Evolutionary conservation across 768 basidiomycete genomes (phyloP), one percentile per base, ranked within the genome.

Genomic region (Lactarius psammicola): DNA sequence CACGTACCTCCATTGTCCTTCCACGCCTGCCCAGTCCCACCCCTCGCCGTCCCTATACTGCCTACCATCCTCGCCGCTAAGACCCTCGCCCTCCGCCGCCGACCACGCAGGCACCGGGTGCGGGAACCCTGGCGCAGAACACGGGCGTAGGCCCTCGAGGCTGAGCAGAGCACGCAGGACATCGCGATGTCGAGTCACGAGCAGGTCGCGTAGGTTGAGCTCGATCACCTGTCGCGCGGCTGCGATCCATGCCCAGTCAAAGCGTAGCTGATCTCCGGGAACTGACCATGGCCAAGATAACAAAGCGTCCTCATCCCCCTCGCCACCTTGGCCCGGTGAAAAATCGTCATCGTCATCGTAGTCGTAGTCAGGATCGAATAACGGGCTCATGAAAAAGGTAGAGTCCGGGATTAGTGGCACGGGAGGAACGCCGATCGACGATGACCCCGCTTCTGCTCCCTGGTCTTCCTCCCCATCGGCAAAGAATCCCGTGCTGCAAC

Each of bases 11-110:
- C 84, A 86, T 57, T 78, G 75, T 20, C 85, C 85, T 51, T 77
- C 72, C 2, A 80, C 82, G 9, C 83, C 85, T 1, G 84, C 85
- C 85, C 85, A 86, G 69, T 85, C 84, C 83, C 83, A 85, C 4
- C 84, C 84, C 6, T 75, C 74, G 56, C 74, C 75, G 4, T 67
- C 66, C 75, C 20, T 49, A 26, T 42, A 44, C 28, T 17, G 51
- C 4, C 1, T 51, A n/a, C 34, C 51, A 6, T 6, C 55, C 34
- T 53, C 60, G 3, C 53, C 31, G 11, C 53, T 33, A 4, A 26
- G 13, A 3, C 23, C 28, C 2, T 15, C 26, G 9, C 31, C 56
- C 18, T 15, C 49, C 63, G 13, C 30, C 23, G 26, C 23, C 11
- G 49, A 51, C 49, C 49, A 51, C 13, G 36, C 53, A 10, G 42